Conservation (phyloP, 2,329 filamentous ascomycete genomes). For the Rasamsonia emersonii region DNA sequence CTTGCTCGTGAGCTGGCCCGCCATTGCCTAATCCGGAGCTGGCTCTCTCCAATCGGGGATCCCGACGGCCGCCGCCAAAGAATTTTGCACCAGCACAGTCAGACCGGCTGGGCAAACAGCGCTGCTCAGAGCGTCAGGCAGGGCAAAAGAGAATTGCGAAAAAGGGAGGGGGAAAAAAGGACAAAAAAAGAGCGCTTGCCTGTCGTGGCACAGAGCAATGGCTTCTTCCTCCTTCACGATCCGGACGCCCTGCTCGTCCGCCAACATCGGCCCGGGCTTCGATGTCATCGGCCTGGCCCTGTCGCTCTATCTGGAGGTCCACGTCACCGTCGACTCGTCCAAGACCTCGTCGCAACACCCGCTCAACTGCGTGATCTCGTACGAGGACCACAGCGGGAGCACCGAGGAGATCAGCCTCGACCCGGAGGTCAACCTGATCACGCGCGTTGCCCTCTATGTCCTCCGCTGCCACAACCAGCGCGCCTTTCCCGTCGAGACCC, state of each 20-base stretch:
- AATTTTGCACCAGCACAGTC: too few species aligned
- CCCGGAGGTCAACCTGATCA: slow-evolving; percentile 85
- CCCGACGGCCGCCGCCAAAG: too few species aligned
- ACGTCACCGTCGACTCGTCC: slow-evolving; percentile 63
- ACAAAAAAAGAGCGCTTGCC: slow-evolving; percentile 3
- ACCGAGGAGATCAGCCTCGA: slow-evolving; percentile 68
- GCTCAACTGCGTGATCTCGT: slow-evolving; percentile 72
- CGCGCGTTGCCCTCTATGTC: slow-evolving; percentile 87
- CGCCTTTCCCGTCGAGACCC: slow-evolving; percentile 74
- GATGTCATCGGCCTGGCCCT: slow-evolving; percentile 92
- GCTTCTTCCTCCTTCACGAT: slow-evolving; percentile 51
- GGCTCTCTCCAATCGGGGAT: too few species aligned
- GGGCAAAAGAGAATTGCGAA: not conserved
- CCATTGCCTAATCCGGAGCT: too few species aligned
- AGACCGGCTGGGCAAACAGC: too few species aligned
- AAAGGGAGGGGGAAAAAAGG: slow-evolving; percentile 5
- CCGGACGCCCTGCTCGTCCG: slow-evolving; percentile 84
- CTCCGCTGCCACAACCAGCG: slow-evolving; percentile 84
- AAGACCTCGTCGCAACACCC: slow-evolving; percentile 26
- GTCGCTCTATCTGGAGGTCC: slow-evolving; percentile 85
- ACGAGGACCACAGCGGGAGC: slow-evolving; percentile 72
- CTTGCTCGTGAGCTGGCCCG: too few species aligned
- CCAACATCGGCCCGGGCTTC: slow-evolving; percentile 96
- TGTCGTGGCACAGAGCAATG: slow-evolving; percentile 9
- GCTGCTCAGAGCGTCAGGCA: too few species aligned